A percentile compares a stretch with the other conserved stretches of the same genome.
These are phyloP conservation scores for Rhodotorula sp. DNA, from an alignment of 1,284 basidiomycete genomes.

Conservation along the genomic window DNA sequence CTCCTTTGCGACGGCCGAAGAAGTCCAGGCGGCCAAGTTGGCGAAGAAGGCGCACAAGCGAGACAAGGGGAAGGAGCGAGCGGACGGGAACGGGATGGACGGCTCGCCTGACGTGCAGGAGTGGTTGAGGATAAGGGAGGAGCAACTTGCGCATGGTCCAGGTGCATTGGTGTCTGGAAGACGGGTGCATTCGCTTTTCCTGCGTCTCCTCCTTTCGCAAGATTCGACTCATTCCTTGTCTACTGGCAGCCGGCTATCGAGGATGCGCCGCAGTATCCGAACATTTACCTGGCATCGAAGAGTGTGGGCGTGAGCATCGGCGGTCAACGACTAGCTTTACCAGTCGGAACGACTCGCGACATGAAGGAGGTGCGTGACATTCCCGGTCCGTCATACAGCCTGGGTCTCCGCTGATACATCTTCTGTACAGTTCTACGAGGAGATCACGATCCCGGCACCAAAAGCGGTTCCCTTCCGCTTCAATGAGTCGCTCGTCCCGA, in stretches of 20 bases:
- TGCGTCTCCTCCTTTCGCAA: no score
- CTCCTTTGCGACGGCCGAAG: conserved; percentile 46
- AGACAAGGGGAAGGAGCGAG: conserved; percentile 21
- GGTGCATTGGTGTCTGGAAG: conserved; percentile 49
- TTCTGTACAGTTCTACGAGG: conserved; percentile 55
- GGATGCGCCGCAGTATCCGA: conserved; percentile 63
- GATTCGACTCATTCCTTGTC: conserved; percentile 12
- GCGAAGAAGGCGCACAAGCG: conserved; percentile 27
- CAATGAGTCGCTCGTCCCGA: conserved; percentile 68
- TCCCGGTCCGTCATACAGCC: background rate
- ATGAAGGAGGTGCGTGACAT: conserved; percentile 61
- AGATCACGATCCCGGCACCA: conserved; percentile 86
- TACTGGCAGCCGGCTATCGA: conserved; percentile 58
- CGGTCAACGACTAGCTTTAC: conserved; percentile 75
- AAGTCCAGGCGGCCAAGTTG: conserved; percentile 45
- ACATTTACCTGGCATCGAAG: conserved; percentile 72
- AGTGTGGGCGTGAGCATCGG: conserved; percentile 66
- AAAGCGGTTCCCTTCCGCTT: conserved; percentile 70
- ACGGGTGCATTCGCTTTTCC: conserved; percentile 43
- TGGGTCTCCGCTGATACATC: conserved; percentile 6
- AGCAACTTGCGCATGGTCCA: conserved; percentile 52
- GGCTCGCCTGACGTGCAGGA: conserved; percentile 32
- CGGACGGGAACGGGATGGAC: conserved; percentile 7
- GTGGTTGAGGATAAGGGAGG: conserved; percentile 32
- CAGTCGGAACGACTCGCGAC: conserved; percentile 73